A percentile compares a stretch with the other conserved stretches of the same genome.
Conservation (phyloP, 495 filamentous ascomycete species). For the Penicillium steckii region DNA sequence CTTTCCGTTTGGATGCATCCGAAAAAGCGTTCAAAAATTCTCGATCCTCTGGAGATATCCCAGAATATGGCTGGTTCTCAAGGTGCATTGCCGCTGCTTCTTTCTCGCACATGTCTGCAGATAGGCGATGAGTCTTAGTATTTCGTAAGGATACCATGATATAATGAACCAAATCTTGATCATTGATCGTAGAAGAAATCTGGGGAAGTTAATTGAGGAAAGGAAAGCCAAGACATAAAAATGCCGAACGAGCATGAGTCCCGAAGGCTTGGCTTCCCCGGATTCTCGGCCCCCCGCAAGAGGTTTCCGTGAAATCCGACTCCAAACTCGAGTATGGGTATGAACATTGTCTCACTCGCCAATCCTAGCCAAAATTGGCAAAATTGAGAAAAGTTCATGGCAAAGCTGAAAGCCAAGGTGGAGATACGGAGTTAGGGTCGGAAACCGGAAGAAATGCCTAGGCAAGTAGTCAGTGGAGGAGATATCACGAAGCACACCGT, state of each 20-base stretch:
- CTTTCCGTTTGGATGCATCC: slow-evolving; percentile 6
- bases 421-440: slow-evolving; percentile 9
- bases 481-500: neutral
- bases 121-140: neutral
- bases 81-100: slow-evolving; percentile 12
- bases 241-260: neutral
- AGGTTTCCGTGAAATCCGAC: slow-evolving; percentile 3
- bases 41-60: slow-evolving; percentile 10
- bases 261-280: neutral
- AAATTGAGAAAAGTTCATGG: neutral
- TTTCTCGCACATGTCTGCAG: slow-evolving; percentile 4
- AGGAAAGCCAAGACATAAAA: neutral
- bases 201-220: neutral
- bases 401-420: neutral
- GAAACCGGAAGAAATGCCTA: slow-evolving; percentile 5
- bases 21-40: slow-evolving; percentile 12
- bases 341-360: neutral
- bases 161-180: neutral
- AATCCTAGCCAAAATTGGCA: neutral
- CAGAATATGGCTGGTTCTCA: slow-evolving; percentile 6
- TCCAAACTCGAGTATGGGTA: neutral
- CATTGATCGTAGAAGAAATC: neutral
- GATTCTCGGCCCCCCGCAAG: neutral
- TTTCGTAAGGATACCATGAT: neutral
- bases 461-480: neutral